A percentile compares a stretch with the other conserved stretches of the same genome.
Conservation (phyloP, 2,329 filamentous ascomycete genomes). For the Orbilia javanica region DNA sequence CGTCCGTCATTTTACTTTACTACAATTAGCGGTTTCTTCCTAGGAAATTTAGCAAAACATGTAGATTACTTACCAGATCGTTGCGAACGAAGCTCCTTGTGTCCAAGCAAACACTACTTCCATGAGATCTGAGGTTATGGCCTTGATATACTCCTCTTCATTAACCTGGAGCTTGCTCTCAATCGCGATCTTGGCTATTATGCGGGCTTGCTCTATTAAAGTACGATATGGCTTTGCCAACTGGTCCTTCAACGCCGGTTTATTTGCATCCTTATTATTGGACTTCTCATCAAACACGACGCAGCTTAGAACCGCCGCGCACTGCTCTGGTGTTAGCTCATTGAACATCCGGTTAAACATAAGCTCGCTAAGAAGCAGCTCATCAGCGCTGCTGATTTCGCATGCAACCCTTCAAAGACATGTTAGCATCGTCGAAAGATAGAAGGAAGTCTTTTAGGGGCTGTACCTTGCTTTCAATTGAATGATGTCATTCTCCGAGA, state of each 20-base stretch:
- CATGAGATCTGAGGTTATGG: slow-evolving; percentile 96
- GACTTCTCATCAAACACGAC: slow-evolving; percentile 99
- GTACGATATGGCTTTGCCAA: slow-evolving; percentile 86
- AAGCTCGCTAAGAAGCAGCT: slow-evolving; percentile 90
- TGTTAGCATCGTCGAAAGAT: slow-evolving; percentile 7
- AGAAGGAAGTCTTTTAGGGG: neutral
- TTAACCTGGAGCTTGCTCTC: slow-evolving; percentile 96
- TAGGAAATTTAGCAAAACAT: neutral
- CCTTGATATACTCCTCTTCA: slow-evolving; percentile 84
- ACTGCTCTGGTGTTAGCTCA: slow-evolving; percentile 87
- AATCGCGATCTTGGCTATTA: slow-evolving; percentile 91
- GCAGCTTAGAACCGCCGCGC: slow-evolving; percentile 86
- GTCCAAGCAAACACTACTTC: slow-evolving; percentile 95
- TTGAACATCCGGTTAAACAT: slow-evolving; percentile 99
- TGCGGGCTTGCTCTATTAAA: slow-evolving; percentile 86
- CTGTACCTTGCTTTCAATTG: slow-evolving; percentile 84
- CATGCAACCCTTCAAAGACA: slow-evolving; percentile 78
- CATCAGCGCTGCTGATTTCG: slow-evolving; percentile 96
- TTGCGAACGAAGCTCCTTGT: slow-evolving; percentile 86
- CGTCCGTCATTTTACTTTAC: slow-evolving; percentile 95
- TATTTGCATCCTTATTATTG: slow-evolving; percentile 70
- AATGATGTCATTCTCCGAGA: slow-evolving; percentile 94
- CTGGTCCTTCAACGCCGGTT: slow-evolving; percentile 80
- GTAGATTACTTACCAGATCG: slow-evolving; percentile 83
- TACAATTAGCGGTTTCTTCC: slow-evolving; percentile 37